Conservation (phyloP, 2,329 filamentous ascomycete genomes). For the Ciborinia camelliae region DNA sequence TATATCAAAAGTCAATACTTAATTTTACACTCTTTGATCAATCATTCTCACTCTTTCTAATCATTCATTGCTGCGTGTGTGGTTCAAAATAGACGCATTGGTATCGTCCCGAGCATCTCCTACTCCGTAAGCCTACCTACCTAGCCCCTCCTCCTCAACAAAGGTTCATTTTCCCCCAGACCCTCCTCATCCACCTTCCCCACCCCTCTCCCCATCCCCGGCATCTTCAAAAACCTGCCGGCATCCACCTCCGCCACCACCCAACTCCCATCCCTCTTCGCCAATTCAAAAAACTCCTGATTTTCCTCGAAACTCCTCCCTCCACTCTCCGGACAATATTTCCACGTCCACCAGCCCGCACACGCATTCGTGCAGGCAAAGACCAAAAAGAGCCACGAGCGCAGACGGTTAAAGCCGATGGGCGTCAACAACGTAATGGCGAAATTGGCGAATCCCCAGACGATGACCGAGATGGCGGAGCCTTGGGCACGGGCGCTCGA, state of each 20-base stretch:
- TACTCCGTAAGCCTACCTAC: not conserved
- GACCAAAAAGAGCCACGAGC: slow-evolving; percentile 56
- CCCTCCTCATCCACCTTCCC: slow-evolving; percentile 9
- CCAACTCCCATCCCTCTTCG: slow-evolving; percentile 51
- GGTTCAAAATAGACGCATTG: no score
- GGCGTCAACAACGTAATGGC: slow-evolving; percentile 56
- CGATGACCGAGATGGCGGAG: slow-evolving; percentile 59
- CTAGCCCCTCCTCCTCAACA: slow-evolving; percentile 23
- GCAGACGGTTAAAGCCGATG: slow-evolving; percentile 56
- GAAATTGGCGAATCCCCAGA: slow-evolving; percentile 53
- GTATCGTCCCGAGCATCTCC: no score
- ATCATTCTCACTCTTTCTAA: no score
- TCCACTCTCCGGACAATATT: slow-evolving; percentile 56
- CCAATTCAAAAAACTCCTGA: slow-evolving; percentile 44
- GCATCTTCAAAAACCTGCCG: slow-evolving; percentile 44
- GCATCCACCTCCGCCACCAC: slow-evolving; percentile 49
- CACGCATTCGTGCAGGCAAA: slow-evolving; percentile 52
- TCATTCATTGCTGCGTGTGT: no score
- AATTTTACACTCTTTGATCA: not conserved
- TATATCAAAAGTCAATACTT: not conserved
- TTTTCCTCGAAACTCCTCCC: slow-evolving; percentile 55
- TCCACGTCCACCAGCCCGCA: slow-evolving; percentile 49
- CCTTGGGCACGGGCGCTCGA: slow-evolving; percentile 60
- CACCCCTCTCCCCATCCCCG: slow-evolving; percentile 20
- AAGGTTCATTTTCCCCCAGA: slow-evolving; percentile 20